Base-by-base conservation (phyloP, 2,329 filamentous ascomycete genomes). In the Alternaria brassicae region DNA sequence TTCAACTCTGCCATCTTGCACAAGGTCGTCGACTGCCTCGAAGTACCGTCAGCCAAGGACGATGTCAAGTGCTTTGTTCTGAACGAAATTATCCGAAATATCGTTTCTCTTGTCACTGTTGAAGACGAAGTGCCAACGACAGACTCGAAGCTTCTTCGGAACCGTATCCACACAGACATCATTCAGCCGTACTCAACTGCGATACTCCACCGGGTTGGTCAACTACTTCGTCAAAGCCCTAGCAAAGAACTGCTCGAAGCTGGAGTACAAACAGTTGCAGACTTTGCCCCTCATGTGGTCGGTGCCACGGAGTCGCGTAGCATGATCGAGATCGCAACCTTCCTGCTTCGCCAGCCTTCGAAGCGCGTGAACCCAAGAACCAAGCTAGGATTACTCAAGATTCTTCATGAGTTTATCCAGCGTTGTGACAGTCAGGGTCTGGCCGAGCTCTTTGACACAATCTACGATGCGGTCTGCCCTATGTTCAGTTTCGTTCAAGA, bases 401-500 rank as follows among this genome's bases (percentile, higher is more conserved):
- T 96, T 51, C 80, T 98, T 17, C 88, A 95, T 72, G 87, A 90
- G 61, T 96, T 97, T 65, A 84, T 97, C 42, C 87, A 88, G 8
- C 80, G 91, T 2, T 87, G 87, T 61, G 81, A 87, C 56, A 78
- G 85, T 9, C 78, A 84, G 47, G 82, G 84, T 59, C 83, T 90
- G 48, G 70, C 78, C 6, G 82, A 84, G 23, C 79, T 94, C 15
- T 86, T 86, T 48, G 80, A 84, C 42, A 83, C 85, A 34, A 86
- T 96, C 0, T 96, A 91, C 73, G 82, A 87, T 44, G 91, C 91
- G 0, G 79, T 95, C 9, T 89, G 91, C 4, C 89, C 91, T 0
- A 84, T 98, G 32, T 98, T 97, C 73, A 91, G 92, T 54, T 97
- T 93, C 74, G 94, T 98, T 81, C 91, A 89, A 68, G 93, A 98